Evolutionary conservation across 2,329 filamentous ascomycete species (phyloP).

Genomic region (Metarhizium anisopliae): DNA sequence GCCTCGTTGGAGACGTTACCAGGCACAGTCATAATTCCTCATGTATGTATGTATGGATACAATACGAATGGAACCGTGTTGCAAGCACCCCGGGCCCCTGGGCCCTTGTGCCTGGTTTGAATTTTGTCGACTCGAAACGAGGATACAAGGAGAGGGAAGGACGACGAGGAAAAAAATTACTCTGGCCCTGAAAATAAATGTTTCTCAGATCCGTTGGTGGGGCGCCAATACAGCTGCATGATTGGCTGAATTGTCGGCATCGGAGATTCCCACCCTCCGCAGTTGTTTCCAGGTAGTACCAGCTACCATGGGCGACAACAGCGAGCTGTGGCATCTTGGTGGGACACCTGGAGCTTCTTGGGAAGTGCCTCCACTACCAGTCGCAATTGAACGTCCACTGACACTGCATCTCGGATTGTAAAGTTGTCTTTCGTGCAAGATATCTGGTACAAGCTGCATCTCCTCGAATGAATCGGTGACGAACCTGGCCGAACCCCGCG

Average conservation of each 20-base stretch:
- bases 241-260: slow-evolving; percentile 2
- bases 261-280: slow-evolving; percentile 6
- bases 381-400: background rate
- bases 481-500: background rate
- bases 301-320: background rate
- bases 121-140: background rate
- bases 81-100: background rate
- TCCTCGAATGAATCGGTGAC: background rate
- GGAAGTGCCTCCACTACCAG: background rate
- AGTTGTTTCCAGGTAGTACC: background rate
- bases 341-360: background rate
- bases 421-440: background rate
- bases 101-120: slow-evolving; percentile 1
- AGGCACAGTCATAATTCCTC: slow-evolving; percentile 7
- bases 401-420: background rate
- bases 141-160: background rate
- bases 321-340: background rate
- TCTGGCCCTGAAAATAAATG: background rate
- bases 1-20: slow-evolving; percentile 13
- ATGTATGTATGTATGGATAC: background rate
- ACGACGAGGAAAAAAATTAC: background rate
- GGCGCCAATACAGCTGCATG: background rate
- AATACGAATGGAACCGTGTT: background rate
- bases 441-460: background rate
- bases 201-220: background rate